Evolutionary conservation across 805 yeast genomes (phyloP).

Genomic region (Yamadazyma ubonensis): DNA sequence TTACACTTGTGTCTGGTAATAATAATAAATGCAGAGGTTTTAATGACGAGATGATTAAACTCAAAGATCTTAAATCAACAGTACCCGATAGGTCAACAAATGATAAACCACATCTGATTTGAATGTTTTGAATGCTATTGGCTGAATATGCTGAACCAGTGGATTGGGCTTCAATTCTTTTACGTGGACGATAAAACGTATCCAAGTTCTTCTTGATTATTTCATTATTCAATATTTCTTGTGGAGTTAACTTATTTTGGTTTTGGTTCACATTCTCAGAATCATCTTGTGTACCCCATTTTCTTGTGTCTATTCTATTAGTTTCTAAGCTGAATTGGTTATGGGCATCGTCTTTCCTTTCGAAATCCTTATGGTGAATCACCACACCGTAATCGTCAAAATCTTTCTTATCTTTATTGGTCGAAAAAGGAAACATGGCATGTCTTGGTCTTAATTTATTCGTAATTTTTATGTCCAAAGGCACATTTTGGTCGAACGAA

Average conservation of each 20-base stretch:
- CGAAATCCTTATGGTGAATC: constrained; percentile 64
- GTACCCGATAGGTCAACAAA: constrained; percentile 81
- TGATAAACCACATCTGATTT: constrained; percentile 67
- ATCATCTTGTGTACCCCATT: constrained; percentile 26
- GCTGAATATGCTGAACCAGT: constrained; percentile 20
- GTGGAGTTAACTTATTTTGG: constrained; percentile 39
- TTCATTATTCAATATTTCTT: constrained; percentile 42
- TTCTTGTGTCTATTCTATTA: constrained; percentile 31
- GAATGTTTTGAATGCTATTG: constrained; percentile 14
- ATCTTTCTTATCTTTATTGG: constrained; percentile 47
- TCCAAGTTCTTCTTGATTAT: constrained; percentile 44
- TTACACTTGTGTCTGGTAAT: constrained; percentile 43
- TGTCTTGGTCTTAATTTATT: constrained; percentile 47
- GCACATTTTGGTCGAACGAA: constrained; percentile 41
- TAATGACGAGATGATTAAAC: constrained; percentile 71
- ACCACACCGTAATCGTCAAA: constrained; percentile 87
- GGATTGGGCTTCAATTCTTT: constrained; percentile 29
- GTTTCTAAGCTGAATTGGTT: constrained; percentile 37
- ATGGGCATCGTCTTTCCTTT: constrained; percentile 51
- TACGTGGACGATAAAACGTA: constrained; percentile 51
- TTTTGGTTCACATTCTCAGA: constrained; percentile 18
- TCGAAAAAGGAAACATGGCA: constrained; percentile 75
- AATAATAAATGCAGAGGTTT: constrained; percentile 74
- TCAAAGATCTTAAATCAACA: constrained; percentile 79
- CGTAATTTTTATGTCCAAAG: constrained; percentile 53